A percentile compares a stretch with the other conserved stretches of the same genome.
phyloP scores from a whole-genome alignment of 2,329 filamentous ascomycete species.

The Colletotrichum sp. region DNA sequence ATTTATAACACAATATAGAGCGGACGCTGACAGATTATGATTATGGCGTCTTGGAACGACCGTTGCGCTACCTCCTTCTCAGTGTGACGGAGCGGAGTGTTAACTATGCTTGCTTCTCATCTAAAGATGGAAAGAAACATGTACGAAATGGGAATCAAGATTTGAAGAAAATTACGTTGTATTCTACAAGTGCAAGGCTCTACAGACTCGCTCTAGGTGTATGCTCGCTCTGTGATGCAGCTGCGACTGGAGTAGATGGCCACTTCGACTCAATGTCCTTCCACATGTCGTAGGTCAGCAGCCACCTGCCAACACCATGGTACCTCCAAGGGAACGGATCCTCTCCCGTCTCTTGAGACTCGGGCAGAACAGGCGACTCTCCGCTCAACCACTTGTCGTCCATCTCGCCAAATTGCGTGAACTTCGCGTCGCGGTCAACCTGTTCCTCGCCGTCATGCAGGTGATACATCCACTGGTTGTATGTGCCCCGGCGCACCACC shows the following conservation, averaged over 20 bases:
- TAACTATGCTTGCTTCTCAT: neutral
- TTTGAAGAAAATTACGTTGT: neutral
- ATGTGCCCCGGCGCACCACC: constrained; percentile 63
- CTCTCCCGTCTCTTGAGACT: constrained; percentile 35
- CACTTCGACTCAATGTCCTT: constrained; percentile 40
- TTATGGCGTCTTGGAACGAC: neutral
- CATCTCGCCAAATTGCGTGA: constrained; percentile 32
- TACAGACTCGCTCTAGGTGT: neutral
- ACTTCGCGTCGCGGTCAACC: constrained; percentile 49
- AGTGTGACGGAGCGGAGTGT: neutral
- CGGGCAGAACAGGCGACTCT: constrained; percentile 24
- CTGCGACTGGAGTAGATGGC: neutral
- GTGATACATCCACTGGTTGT: constrained; percentile 66
- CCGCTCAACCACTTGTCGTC: constrained; percentile 32
- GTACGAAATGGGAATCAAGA: neutral
- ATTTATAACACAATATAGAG: neutral
- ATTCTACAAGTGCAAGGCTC: neutral
- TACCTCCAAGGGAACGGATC: constrained; percentile 46
- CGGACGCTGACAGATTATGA: accelerated
- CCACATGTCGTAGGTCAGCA: constrained; percentile 43
- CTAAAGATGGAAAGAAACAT: accelerated
- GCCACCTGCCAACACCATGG: constrained; percentile 41
- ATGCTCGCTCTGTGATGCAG: no score
- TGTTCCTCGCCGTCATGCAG: constrained; percentile 63
- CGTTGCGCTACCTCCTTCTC: neutral